Percentiles rank a stretch among this genome's conserved stretches.
These are phyloP conservation scores for Ophiostoma montium DNA, from an alignment of 2,329 filamentous ascomycete species.

Conservation along the genomic window DNA sequence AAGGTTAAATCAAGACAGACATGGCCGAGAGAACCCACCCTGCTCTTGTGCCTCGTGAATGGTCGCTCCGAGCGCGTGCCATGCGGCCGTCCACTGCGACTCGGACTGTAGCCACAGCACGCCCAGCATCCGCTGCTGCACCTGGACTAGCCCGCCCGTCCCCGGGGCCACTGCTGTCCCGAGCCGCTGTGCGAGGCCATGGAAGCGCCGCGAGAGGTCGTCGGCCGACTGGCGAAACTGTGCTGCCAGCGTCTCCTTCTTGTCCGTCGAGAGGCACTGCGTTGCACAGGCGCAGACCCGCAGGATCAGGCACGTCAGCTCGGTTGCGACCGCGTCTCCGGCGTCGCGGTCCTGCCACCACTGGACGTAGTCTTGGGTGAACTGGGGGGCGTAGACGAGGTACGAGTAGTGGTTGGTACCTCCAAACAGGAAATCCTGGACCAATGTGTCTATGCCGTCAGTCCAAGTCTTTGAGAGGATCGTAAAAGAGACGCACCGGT, in stretches of 20 bases:
- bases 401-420: conserved; percentile 31
- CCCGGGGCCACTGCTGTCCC: conserved; percentile 28
- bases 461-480: too few species aligned
- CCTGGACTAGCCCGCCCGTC: conserved; percentile 28
- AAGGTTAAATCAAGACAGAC: neutral
- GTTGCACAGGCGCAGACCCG: conserved; percentile 31
- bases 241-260: conserved; percentile 27
- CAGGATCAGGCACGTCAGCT: conserved; percentile 32
- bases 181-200: conserved; percentile 17
- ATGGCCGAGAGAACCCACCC: conserved; percentile 19
- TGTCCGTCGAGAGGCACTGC: conserved; percentile 25
- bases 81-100: conserved; percentile 31
- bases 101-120: conserved; percentile 33
- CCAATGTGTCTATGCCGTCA: conserved; percentile 26
- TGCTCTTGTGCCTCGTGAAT: conserved; percentile 35
- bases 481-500: too few species aligned
- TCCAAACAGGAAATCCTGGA: conserved; percentile 30
- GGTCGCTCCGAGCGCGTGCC: conserved; percentile 29
- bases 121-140: conserved; percentile 35
- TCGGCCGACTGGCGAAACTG: conserved; percentile 12
- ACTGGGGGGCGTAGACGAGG: conserved; percentile 29
- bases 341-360: conserved; percentile 29
- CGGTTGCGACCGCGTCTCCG: conserved; percentile 23
- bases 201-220: neutral
- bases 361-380: conserved; percentile 28